Base-by-base conservation (phyloP, 208 protist species). In the Wallacemonas sp. region DNA sequence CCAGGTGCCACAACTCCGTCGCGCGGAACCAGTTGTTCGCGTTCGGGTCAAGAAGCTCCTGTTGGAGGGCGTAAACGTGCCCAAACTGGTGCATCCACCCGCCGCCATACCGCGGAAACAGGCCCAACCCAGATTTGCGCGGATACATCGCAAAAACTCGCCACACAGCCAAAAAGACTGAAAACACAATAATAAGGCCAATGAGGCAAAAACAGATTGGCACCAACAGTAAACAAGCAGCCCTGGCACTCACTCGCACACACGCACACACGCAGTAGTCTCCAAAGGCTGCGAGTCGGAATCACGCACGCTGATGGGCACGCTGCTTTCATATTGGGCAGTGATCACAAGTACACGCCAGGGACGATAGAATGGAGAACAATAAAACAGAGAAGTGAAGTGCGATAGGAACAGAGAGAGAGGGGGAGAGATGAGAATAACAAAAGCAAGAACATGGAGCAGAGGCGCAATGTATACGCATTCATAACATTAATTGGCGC, bases 1-100 rank as follows among this genome's bases (percentile, higher is more conserved):
- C 89, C 1, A 83, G 86, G 72, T 95, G 86, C 79, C 84, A 95
- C 66, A 95, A 62, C 72, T 95, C 89, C 44, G 80, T 64, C 19
- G 89, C 89, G 21, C 84, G 75, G 58, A 93, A 95, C 86, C 89
- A 95, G 51, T 91, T 82, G 53, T 78, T 80, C 22, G 79, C 75
- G 21, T 80, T 62, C 12, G 79, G 70, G 63, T 90, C 73, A 11
- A 93, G 82, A 56, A 95, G 72, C 69, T 95, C 86, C 70, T 90
- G 83, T 65, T 95, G 89, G 21, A 95, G 75, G 12, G 86, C 84
- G 68, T 95, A 95, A 22, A 95, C 83, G 75, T 95, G 86, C 9
- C 89, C 89, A 59, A 95, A 95, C 76, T 95, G 89, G 72, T 95
- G 89, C 89, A 95, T 95, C 82, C 83, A 95, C 21, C 89, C 89